A percentile compares a stretch with the other conserved stretches of the same genome.
phyloP scores from a whole-genome alignment of 1,139 yeast species.

The Nakaseomyces kungkrabaensis region DNA sequence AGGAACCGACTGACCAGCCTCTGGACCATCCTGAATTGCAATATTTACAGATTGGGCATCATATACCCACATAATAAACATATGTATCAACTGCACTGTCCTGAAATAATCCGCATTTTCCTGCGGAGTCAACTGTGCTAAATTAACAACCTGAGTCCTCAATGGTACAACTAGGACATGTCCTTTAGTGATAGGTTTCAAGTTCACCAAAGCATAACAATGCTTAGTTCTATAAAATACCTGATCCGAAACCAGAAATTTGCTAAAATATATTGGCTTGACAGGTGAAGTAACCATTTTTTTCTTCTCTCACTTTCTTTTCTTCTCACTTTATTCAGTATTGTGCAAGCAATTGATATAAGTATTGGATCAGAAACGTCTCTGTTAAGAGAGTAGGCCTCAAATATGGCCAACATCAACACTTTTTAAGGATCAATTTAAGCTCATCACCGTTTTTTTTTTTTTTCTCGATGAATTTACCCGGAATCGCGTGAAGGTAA shows the following conservation, averaged over 20 bases:
- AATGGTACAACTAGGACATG: constrained; percentile 81
- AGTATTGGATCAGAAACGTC: too few relatives aligned
- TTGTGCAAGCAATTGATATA: neutral
- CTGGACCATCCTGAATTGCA: constrained; percentile 92
- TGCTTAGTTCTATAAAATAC: constrained; percentile 37
- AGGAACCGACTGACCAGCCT: constrained; percentile 90
- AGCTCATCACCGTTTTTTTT: too few relatives aligned
- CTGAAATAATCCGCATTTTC: constrained; percentile 73
- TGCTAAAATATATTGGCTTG: constrained; percentile 21
- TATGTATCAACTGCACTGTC: constrained; percentile 63
- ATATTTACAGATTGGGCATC: constrained; percentile 76
- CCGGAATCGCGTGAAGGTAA: too few relatives aligned
- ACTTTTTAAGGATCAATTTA: too few relatives aligned
- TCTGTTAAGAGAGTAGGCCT: too few relatives aligned
- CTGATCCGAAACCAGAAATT: constrained; percentile 27
- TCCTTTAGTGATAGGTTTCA: constrained; percentile 86
- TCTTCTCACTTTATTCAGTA: neutral
- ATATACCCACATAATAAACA: constrained; percentile 52
- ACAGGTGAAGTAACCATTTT: neutral
- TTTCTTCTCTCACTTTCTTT: neutral
- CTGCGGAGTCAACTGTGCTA: constrained; percentile 57
- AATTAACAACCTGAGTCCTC: constrained; percentile 46
- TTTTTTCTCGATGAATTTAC: too few relatives aligned
- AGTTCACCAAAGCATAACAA: constrained; percentile 75
- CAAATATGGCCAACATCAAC: neutral